phyloP scores from a whole-genome alignment of 805 yeast species.

The Spathaspora girioi region DNA sequence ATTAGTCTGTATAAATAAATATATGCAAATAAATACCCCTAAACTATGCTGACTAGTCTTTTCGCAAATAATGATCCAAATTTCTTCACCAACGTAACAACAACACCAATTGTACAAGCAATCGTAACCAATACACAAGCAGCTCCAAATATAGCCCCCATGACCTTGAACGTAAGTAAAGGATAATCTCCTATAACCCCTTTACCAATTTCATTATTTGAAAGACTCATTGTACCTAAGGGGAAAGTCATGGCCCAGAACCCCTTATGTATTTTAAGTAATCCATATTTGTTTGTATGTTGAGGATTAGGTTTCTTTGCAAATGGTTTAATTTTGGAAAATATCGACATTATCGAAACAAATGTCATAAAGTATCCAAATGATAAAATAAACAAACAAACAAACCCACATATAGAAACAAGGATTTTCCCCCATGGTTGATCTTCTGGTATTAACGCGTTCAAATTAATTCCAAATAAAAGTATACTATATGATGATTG shows the following conservation, averaged over 20 bases:
- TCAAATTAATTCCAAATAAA: slow-evolving; percentile 45
- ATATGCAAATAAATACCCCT: background rate
- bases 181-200: slow-evolving; percentile 31
- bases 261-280: slow-evolving; percentile 15
- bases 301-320: slow-evolving; percentile 22
- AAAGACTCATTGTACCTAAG: slow-evolving; percentile 72
- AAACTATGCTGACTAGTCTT: background rate
- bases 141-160: slow-evolving; percentile 59
- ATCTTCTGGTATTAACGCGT: slow-evolving; percentile 9
- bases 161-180: slow-evolving; percentile 55
- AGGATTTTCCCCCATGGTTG: slow-evolving; percentile 12
- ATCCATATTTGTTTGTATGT: slow-evolving; percentile 17
- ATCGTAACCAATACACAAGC: slow-evolving; percentile 43
- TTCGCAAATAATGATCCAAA: background rate
- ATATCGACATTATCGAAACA: slow-evolving; percentile 29
- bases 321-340: slow-evolving; percentile 43
- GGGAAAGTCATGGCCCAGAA: slow-evolving; percentile 87
- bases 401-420: slow-evolving; percentile 20
- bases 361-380: slow-evolving; percentile 53
- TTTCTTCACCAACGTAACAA: slow-evolving; percentile 10
- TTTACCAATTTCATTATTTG: slow-evolving; percentile 49
- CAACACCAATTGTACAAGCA: slow-evolving; percentile 30
- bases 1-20: background rate
- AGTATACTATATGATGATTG: slow-evolving; percentile 76
- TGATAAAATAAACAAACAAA: slow-evolving; percentile 45